Evolutionary conservation across 345 rosid species (phyloP), one percentile per base, ranked within the genome.

Genomic region (Excoecaria cochinchinensis): DNA sequence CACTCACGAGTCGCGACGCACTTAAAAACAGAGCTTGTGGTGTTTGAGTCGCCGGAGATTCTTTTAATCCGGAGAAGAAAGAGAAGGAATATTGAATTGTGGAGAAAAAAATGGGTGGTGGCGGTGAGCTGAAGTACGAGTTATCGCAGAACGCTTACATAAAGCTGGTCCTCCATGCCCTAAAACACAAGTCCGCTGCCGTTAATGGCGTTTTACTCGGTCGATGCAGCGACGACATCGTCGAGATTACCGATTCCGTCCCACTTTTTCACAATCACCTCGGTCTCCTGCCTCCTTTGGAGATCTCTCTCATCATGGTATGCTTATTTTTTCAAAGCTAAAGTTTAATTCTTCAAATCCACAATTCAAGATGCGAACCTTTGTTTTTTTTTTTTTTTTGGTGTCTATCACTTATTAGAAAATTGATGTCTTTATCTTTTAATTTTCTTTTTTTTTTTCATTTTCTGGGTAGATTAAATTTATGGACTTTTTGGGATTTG

Each of bases 261-360:
- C 97, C 98, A 53, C 92, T 95, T 71, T 93, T 93, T 84, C 99
- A 95, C 87, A 84, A 91, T 60, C 91, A 88, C 82, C 90, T 93
- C 24, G 92, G 93, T 42, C 88, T 93, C 67, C 95, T 93, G 36
- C 97, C 99, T 76, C 90, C 94, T 58, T 90, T 95, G 69, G 98
- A 95, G 93, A 91, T 93, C 90, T 85, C 99, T 15, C 94, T 95
- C 74, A 85, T 91, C 87, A 82, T 93, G 92, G 99, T 95, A 74
- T 12, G 63, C 63, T 59, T 22, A 15, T 0, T 2, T 52, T 52
- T 52, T 15, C 57, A 14, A 52, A 21, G 16, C 19, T 15, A 52
- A 17, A 2, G 21, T 53, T 53, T 53, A 19, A 16, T 53, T 1
- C 46, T 44, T 10, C 48, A 5, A 44, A 44, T 44, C 48, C 48